A percentile compares a stretch with the other conserved stretches of the same genome.
Conservation (phyloP, 495 filamentous ascomycete species). For the Acidiella bohemica region DNA sequence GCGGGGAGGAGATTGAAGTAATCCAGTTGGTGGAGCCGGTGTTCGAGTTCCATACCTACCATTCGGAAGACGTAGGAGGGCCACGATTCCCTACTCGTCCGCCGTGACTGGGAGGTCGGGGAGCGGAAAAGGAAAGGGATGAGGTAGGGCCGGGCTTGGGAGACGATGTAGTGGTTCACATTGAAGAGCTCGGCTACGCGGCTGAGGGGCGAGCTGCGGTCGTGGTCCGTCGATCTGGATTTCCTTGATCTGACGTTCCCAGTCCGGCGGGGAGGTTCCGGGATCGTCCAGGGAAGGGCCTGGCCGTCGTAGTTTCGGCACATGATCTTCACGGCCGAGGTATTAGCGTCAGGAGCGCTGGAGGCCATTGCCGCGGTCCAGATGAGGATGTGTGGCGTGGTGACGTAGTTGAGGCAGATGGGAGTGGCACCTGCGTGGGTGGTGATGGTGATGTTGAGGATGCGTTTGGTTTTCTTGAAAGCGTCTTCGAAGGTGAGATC, state of each 20-base stretch:
- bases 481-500: slow-evolving; percentile 92
- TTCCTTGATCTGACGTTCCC: slow-evolving; percentile 29
- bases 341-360: slow-evolving; percentile 57
- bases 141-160: slow-evolving; percentile 63
- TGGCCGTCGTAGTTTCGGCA: slow-evolving; percentile 71
- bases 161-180: slow-evolving; percentile 77
- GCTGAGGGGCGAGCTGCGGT: slow-evolving; percentile 65
- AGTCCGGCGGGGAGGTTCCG: slow-evolving; percentile 24
- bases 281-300: slow-evolving; percentile 60
- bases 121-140: slow-evolving; percentile 81
- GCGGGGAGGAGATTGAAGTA: slow-evolving; percentile 58
- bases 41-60: slow-evolving; percentile 60
- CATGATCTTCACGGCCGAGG: slow-evolving; percentile 55
- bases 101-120: slow-evolving; percentile 36
- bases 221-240: slow-evolving; percentile 56
- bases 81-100: slow-evolving; percentile 33
- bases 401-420: slow-evolving; percentile 81
- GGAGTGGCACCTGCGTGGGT: slow-evolving; percentile 64
- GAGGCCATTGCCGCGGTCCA: slow-evolving; percentile 91
- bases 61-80: slow-evolving; percentile 54
- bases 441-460: slow-evolving; percentile 85
- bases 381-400: slow-evolving; percentile 86
- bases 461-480: slow-evolving; percentile 68
- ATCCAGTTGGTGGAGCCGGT: slow-evolving; percentile 72
- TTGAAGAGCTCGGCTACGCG: slow-evolving; percentile 89